phyloP scores from a whole-genome alignment of 164 flowering plant genomes.

The Dillenia turbinata region DNA sequence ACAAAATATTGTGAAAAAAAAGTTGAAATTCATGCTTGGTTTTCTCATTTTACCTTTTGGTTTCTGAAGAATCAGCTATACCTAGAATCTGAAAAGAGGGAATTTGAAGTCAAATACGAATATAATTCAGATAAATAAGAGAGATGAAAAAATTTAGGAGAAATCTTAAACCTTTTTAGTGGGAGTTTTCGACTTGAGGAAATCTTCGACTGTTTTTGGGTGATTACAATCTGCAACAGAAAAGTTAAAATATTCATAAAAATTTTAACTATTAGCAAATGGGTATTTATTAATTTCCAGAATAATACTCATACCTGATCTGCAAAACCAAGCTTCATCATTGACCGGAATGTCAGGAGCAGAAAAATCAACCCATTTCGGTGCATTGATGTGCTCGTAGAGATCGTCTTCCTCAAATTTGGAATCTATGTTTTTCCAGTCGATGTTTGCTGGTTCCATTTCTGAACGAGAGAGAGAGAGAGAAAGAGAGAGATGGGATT shows the following conservation, averaged over 20 bases:
- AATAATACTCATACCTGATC: constrained; percentile 43
- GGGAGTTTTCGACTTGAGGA: constrained; percentile 31
- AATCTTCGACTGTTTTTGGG: constrained; percentile 76
- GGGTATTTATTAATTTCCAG: background rate
- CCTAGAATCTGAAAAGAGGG: too few relatives aligned
- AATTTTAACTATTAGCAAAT: background rate
- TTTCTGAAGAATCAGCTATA: too few relatives aligned
- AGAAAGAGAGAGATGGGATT: too few relatives aligned
- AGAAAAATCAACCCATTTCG: constrained; percentile 80
- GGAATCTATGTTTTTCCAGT: constrained; percentile 75
- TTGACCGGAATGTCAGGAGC: constrained; percentile 38
- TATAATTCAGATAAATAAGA: too few relatives aligned
- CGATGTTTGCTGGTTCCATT: constrained; percentile 91
- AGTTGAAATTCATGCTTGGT: too few relatives aligned
- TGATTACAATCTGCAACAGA: constrained; percentile 70
- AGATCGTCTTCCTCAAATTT: constrained; percentile 52
- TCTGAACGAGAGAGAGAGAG: too few relatives aligned
- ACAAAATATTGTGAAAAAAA: too few relatives aligned
- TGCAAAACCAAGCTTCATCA: constrained; percentile 85
- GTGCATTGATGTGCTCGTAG: constrained; percentile 83
- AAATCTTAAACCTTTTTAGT: background rate
- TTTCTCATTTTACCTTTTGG: too few relatives aligned
- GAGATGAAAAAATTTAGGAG: background rate
- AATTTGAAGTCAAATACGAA: too few relatives aligned
- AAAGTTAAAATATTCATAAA: background rate